These are phyloP conservation scores for Thalassiosira ordinaria DNA, from an alignment of 352 stramenopile genomes.

Conservation along the genomic window DNA sequence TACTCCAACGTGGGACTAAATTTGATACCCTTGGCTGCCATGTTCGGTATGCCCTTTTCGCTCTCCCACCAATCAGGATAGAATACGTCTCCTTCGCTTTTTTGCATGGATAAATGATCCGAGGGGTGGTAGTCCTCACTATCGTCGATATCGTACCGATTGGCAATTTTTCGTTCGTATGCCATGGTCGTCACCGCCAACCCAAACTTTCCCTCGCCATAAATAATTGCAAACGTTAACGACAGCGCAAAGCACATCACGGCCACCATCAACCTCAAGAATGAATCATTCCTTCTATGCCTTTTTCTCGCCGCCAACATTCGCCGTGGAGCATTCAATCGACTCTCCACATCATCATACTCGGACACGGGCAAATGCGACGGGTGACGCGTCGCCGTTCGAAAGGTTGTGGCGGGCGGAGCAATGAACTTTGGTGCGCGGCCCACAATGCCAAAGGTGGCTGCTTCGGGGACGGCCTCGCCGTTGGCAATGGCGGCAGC, in stretches of 20 bases:
- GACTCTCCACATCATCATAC: constrained; percentile 17
- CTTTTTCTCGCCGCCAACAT: constrained; percentile 23
- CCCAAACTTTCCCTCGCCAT: constrained; percentile 33
- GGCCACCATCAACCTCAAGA: constrained; percentile 31
- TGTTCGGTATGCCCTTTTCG: constrained; percentile 38
- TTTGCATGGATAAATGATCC: no score
- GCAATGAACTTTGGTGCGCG: constrained; percentile 15
- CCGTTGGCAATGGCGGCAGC: constrained; percentile 19
- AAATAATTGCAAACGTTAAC: constrained; percentile 38
- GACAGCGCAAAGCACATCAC: constrained; percentile 44
- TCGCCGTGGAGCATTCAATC: constrained; percentile 6
- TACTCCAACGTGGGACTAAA: constrained; percentile 34
- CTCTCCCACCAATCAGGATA: constrained; percentile 56
- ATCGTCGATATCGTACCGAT: neutral
- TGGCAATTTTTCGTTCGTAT: constrained; percentile 30
- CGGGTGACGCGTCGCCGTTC: constrained; percentile 30
- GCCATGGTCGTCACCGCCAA: constrained; percentile 22
- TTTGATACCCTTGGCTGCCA: constrained; percentile 34
- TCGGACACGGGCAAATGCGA: constrained; percentile 18
- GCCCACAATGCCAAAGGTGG: neutral
- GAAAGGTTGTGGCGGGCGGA: constrained; percentile 24
- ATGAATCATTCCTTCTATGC: constrained; percentile 40
- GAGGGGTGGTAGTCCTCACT: no score
- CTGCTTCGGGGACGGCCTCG: neutral
- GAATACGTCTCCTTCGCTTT: constrained; percentile 28